phyloP scores from a whole-genome alignment of 2,329 filamentous ascomycete genomes.

The Aspergillus luchuensis region DNA sequence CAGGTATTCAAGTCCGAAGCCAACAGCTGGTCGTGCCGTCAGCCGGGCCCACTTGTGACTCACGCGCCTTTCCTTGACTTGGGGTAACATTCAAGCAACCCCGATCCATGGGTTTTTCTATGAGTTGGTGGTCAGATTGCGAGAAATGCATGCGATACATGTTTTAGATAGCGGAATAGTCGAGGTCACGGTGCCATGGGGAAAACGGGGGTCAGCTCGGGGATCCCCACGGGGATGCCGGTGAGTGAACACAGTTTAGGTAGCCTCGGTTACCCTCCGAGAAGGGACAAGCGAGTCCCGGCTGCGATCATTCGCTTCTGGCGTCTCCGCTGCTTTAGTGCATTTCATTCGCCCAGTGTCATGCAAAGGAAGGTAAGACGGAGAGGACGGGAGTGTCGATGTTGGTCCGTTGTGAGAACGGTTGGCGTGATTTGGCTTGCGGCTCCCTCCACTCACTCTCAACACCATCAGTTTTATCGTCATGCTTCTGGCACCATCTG shows the following conservation, averaged over 20 bases:
- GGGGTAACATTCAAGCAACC: not conserved
- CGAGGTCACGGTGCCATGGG: not conserved
- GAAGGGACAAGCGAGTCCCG: too few relatives aligned
- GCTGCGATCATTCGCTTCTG: too few relatives aligned
- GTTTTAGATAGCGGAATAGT: not conserved
- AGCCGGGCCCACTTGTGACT: not conserved
- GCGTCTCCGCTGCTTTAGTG: too few relatives aligned
- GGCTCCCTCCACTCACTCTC: too few relatives aligned
- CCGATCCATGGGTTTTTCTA: not conserved
- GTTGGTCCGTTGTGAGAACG: too few relatives aligned
- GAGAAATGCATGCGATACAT: not conserved
- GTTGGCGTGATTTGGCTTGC: too few relatives aligned
- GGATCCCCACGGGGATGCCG: not conserved
- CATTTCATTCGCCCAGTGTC: too few relatives aligned
- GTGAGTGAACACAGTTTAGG: not conserved
- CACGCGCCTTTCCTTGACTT: not conserved
- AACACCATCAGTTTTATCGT: too few relatives aligned
- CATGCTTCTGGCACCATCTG: too few relatives aligned
- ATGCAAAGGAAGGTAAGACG: too few relatives aligned
- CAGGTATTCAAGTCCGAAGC: constrained; percentile 1
- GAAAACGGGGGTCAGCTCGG: not conserved
- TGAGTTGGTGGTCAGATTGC: not conserved
- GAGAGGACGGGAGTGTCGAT: too few relatives aligned
- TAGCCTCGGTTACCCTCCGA: too few relatives aligned
- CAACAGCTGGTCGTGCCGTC: not conserved